These are phyloP conservation scores for Gleditsia sinensis DNA, from an alignment of 306 rosid genomes.

Conservation along the genomic window DNA sequence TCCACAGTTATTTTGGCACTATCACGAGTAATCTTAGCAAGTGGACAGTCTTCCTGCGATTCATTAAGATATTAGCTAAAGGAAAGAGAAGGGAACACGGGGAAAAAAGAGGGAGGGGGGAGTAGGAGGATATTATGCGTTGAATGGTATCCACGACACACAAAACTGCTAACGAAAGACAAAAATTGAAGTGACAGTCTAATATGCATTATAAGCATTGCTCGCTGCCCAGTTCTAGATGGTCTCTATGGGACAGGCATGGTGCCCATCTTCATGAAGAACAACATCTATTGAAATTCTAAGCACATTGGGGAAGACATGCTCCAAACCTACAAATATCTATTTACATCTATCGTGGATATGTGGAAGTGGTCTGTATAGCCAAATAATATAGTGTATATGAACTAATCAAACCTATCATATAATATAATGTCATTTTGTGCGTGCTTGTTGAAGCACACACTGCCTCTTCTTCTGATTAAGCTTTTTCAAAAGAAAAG, in stretches of 20 bases:
- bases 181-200: not conserved
- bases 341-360: not conserved
- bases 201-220: not conserved
- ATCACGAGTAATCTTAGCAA: slow-evolving; percentile 97
- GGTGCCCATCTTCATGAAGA: not conserved
- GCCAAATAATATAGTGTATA: not conserved
- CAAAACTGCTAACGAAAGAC: no score
- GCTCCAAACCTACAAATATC: not conserved
- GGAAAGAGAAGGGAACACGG: not conserved
- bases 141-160: no score
- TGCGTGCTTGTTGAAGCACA: not conserved
- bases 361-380: not conserved
- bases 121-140: not conserved
- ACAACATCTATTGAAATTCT: not conserved
- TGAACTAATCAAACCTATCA: slow-evolving; percentile 16
- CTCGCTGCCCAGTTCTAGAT: not conserved
- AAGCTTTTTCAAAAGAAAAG: slow-evolving; percentile 6
- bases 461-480: not conserved
- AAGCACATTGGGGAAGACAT: not conserved
- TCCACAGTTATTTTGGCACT: slow-evolving; percentile 97
- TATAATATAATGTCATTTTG: not conserved
- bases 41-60: slow-evolving; percentile 91
- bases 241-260: no score
- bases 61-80: slow-evolving; percentile 13
- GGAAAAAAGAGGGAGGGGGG: not conserved